These are phyloP conservation scores for Toxoplasma gondii DNA, from an alignment of 169 alveolate genomes.

Conservation along the genomic window DNA sequence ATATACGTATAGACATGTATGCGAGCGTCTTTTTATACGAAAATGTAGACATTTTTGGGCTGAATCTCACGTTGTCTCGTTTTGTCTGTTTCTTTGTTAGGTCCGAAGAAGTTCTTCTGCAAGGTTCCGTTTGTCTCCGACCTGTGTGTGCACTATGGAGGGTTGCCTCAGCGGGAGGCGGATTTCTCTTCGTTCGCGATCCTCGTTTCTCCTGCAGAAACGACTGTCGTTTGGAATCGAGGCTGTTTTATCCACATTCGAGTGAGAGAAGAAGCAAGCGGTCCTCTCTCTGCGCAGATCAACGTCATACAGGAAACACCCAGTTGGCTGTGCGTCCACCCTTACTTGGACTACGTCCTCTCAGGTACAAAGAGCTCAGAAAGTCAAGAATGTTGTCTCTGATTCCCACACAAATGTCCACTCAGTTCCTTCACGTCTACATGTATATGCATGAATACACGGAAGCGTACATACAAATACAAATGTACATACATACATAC, in stretches of 20 bases:
- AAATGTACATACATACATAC: not conserved
- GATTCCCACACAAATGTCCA: too few species aligned
- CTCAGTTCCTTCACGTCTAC: too few species aligned
- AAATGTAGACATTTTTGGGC: not conserved
- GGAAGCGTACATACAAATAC: not conserved
- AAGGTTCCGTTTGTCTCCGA: not conserved
- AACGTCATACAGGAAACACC: constrained; percentile 29
- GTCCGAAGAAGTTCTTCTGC: constrained; percentile 49
- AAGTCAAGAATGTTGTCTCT: too few species aligned
- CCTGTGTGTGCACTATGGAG: constrained; percentile 53
- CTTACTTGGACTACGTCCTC: constrained; percentile 44
- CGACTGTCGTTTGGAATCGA: constrained; percentile 44
- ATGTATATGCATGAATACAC: too few species aligned
- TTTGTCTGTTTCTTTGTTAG: not conserved
- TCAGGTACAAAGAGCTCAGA: constrained; percentile 48
- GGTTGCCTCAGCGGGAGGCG: constrained; percentile 29
- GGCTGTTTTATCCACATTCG: constrained; percentile 52
- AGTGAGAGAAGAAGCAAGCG: not conserved
- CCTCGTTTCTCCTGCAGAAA: constrained; percentile 39
- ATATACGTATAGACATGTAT: not conserved
- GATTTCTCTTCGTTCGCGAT: constrained; percentile 38
- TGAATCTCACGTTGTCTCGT: not conserved
- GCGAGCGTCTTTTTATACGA: not conserved
- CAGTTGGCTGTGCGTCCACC: constrained; percentile 64
- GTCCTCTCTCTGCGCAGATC: not conserved